Conservation (phyloP, 345 rosid genomes). For the Citropsis articulata region DNA sequence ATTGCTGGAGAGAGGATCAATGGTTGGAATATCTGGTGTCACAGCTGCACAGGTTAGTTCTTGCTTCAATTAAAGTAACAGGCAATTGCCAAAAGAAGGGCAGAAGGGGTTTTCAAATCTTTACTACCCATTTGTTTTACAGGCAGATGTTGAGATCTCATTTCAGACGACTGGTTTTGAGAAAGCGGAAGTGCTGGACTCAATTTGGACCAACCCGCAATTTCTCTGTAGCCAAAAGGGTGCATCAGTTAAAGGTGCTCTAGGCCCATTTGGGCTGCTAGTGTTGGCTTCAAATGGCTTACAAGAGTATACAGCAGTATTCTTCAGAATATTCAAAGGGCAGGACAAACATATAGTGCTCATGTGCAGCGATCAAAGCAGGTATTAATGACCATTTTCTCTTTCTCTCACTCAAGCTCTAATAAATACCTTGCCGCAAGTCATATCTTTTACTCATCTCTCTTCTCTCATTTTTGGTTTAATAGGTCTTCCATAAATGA, state of each 20-base stretch:
- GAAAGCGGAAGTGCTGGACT: constrained; percentile 46
- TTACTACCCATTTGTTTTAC: not conserved
- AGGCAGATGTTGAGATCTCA: constrained; percentile 78
- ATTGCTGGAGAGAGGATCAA: constrained; percentile 22
- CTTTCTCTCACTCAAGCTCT: not conserved
- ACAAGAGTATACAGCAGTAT: constrained; percentile 61
- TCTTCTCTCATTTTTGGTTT: not conserved
- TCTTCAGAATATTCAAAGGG: constrained; percentile 21
- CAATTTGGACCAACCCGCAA: constrained; percentile 56
- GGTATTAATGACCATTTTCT: constrained; percentile 13
- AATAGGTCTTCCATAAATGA: not conserved
- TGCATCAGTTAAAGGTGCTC: constrained; percentile 39
- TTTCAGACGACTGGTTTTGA: constrained; percentile 40
- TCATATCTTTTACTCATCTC: not conserved
- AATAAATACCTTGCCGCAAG: not conserved
- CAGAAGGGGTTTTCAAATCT: not conserved
- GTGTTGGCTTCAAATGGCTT: constrained; percentile 56
- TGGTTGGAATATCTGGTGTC: constrained; percentile 46
- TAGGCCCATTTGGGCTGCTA: constrained; percentile 76
- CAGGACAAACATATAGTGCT: constrained; percentile 48
- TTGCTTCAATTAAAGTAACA: not conserved
- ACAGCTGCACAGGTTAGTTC: constrained; percentile 56
- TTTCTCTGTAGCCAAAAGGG: constrained; percentile 47
- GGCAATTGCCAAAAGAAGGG: not conserved
- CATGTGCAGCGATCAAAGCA: constrained; percentile 61